Evolutionary conservation across 176 grass and related monocot species (phyloP), one percentile per base, ranked within the genome.

Genomic region (Ampelocalamus luodianensis): DNA sequence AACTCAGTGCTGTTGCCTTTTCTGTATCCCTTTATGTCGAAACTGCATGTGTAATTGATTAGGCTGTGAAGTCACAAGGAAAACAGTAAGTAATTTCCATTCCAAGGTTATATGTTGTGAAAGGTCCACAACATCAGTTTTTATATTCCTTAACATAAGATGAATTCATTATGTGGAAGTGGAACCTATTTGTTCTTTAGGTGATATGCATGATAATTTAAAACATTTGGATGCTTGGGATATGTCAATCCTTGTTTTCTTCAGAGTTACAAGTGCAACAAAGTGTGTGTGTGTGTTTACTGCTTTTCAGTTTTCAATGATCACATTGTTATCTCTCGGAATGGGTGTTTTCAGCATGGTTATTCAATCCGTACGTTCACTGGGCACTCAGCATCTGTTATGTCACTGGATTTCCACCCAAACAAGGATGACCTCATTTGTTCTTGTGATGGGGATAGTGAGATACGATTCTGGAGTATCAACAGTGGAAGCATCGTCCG

Each of bases 381-480:
- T 12, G 96, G 96, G 45, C 96, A 98, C 82, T 92, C 65, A 3
- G 91, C 93, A 89, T 92, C 96, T 68, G 93, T 93, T 36, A 93
- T 92, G 85, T 98, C 96, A 38, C 79, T 98, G 37, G 96, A 98
- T 85, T 98, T 98, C 37, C 96, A 98, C 86, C 91, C 96, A 29
- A 95, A 85, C 72, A 98, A 95, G 89, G 96, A 98, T 69, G 96
- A 98, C 65, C 93, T 98, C 34, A 92, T 98, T 67, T 92, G 93
- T 68, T 98, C 96, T 59, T 93, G 93, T 71, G 96, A 98, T 66
- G 87, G 87, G 32, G 90, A 98, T 65, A 86, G 86, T 22, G 96
- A 98, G 80, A 90, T 98, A 58, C 83, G 96, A 32, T 92, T 93
- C 71, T 98, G 96, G 96, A 95, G 89, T 74, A 90, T 98, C 45